phyloP scores from a whole-genome alignment of 371 early-diverging fungal species.

The Mortierella sp. region DNA sequence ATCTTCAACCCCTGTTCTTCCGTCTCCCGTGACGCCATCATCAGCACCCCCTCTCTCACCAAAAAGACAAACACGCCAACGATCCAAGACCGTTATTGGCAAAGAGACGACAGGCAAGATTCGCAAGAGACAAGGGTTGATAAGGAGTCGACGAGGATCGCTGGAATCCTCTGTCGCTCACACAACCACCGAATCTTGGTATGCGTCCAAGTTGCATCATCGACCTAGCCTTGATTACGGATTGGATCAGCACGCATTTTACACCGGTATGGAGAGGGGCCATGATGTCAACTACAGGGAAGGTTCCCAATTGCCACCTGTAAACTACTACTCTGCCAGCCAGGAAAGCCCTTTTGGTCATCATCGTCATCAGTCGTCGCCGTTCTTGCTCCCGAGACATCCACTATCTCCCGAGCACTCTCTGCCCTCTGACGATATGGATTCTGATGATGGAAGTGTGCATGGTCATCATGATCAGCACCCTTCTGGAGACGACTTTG shows the following conservation, averaged over 20 bases:
- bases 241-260: constrained; percentile 24
- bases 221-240: constrained; percentile 44
- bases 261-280: constrained; percentile 3
- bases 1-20: constrained; percentile 23
- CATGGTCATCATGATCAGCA: constrained; percentile 4
- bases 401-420: constrained; percentile 44
- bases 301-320: constrained; percentile 4
- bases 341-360: constrained; percentile 4
- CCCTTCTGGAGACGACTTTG: background rate
- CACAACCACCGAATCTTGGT: constrained; percentile 27
- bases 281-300: constrained; percentile 2
- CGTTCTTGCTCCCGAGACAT: constrained; percentile 21
- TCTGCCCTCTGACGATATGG: constrained; percentile 37
- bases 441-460: constrained; percentile 35
- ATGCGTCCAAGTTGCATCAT: constrained; percentile 50
- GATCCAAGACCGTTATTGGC: constrained; percentile 12
- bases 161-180: constrained; percentile 16
- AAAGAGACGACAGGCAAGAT: constrained; percentile 11
- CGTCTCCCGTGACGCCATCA: constrained; percentile 34
- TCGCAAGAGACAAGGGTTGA: constrained; percentile 14
- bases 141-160: constrained; percentile 22
- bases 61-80: constrained; percentile 17
- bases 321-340: constrained; percentile 7
- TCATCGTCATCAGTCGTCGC: background rate
- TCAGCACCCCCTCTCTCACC: constrained; percentile 22